Conservation (phyloP, 176 grass and related monocot genomes). For the Oryza punctata region DNA sequence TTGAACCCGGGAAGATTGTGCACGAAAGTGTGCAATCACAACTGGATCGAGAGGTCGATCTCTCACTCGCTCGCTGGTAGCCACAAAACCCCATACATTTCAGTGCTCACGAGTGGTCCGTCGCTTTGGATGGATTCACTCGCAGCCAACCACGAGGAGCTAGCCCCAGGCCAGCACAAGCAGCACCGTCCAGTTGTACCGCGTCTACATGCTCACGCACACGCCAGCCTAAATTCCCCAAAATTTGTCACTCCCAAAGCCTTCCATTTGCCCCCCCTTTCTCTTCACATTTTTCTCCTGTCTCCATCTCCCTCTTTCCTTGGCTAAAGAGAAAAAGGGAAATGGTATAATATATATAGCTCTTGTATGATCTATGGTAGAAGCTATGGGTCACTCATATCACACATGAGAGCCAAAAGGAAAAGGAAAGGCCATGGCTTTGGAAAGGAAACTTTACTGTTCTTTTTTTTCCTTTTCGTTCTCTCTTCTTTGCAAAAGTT, state of each 20-base stretch:
- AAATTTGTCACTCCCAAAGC: background rate
- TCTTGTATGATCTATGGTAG: background rate
- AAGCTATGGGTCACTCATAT: background rate
- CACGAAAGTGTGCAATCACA: background rate
- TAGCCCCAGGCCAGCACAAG: background rate
- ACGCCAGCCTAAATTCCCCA: background rate
- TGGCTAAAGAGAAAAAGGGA: background rate
- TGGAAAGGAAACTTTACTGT: background rate
- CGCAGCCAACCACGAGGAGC: slow-evolving; percentile 20
- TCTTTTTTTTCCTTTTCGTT: background rate
- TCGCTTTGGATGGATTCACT: slow-evolving; percentile 27
- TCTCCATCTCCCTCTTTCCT: background rate
- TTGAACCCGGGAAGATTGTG: background rate
- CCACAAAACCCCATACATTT: background rate
- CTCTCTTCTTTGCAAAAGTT: slow-evolving; percentile 12
- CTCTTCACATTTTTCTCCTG: background rate
- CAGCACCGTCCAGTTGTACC: slow-evolving; percentile 17
- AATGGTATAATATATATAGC: background rate
- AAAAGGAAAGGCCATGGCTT: background rate
- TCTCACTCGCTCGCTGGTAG: background rate
- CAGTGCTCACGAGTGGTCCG: slow-evolving; percentile 39
- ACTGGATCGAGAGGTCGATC: background rate
- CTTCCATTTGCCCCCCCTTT: background rate
- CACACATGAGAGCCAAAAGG: background rate
- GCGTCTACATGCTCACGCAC: background rate